Evolutionary conservation across 1,284 basidiomycete species (phyloP), one percentile per base, ranked within the genome.

Genomic region (Fomitiporia mediterranea): DNA sequence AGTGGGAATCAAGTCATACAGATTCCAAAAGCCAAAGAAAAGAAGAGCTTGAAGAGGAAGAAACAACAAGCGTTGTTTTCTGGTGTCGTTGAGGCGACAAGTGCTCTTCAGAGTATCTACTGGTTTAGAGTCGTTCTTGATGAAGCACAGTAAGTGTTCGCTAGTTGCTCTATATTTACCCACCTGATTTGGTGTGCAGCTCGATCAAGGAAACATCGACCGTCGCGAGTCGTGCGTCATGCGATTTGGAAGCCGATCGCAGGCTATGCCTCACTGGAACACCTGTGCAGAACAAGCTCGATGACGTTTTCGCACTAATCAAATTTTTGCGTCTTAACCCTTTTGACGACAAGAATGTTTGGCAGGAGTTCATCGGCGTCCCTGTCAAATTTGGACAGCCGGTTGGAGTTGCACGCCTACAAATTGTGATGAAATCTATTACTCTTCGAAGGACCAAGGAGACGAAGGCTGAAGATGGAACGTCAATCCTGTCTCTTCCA

Each of bases 121-220:
- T 99, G 97, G 97, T 99, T 98, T 73, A 80, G 97, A 57, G 88
- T 99, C 25, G 95, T 99, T 8, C 82, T 99, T 8, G 97, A 99
- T 68, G 97, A 99, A 73, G 97, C 97, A 32, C 95, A 98, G 94
- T 96, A 71, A 75, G 92, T 25, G 46, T 38, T 56, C 55, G 54
- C 48, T 54, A 35, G 51, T 52, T 40, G 1, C 52, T 9, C n/a
- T n/a, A 52, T 53, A 30, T 11, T 32, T 4, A 2, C 21, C 15
- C 42, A 39, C 54, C 38, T 49, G 27, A 32, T 28, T 39, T 39
- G 37, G 28, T 57, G n/a, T 23, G 3, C 62, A 97, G 94, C 67
- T 95, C 86, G 60, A 99, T 99, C 75, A 99, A 99, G 72, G 96
- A 98, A 71, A 87, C 91, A 1, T 81, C 83, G 28, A 99, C 97